A percentile compares a stretch with the other conserved stretches of the same genome.
phyloP scores from a whole-genome alignment of 768 basidiomycete species.

The Leccinum ochraceum region DNA sequence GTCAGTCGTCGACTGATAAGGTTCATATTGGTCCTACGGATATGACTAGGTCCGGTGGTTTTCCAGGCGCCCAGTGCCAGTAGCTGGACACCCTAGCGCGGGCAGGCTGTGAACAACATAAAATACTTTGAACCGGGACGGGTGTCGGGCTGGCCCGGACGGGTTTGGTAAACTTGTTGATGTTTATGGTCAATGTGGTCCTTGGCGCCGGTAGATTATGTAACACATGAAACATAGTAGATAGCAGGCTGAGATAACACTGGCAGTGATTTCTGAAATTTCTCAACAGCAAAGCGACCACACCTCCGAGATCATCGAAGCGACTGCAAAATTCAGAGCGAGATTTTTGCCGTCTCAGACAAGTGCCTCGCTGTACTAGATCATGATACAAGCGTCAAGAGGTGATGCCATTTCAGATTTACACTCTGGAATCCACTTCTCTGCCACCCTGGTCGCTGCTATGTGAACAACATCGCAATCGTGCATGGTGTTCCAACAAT shows the following conservation, averaged over 20 bases:
- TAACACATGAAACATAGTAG: too few relatives aligned
- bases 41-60: neutral
- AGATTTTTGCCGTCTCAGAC: neutral
- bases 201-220: too few relatives aligned
- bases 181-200: too few relatives aligned
- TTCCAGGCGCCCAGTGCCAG: neutral
- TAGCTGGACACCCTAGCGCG: neutral
- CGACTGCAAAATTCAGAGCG: neutral
- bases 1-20: neutral
- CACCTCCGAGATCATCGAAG: neutral
- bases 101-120: neutral
- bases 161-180: neutral
- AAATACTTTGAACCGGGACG: neutral
- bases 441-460: too few relatives aligned
- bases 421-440: too few relatives aligned
- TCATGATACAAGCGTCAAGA: too few relatives aligned
- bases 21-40: neutral
- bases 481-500: too few relatives aligned
- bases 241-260: too few relatives aligned
- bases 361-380: neutral
- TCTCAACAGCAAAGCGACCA: too few relatives aligned
- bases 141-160: neutral
- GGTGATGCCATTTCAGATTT: too few relatives aligned
- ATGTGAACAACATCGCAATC: too few relatives aligned
- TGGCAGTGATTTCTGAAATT: too few relatives aligned